A percentile compares a stretch with the other conserved stretches of the same genome.
phyloP scores from a whole-genome alignment of 805 yeast genomes.

The Candida xyloterini region DNA sequence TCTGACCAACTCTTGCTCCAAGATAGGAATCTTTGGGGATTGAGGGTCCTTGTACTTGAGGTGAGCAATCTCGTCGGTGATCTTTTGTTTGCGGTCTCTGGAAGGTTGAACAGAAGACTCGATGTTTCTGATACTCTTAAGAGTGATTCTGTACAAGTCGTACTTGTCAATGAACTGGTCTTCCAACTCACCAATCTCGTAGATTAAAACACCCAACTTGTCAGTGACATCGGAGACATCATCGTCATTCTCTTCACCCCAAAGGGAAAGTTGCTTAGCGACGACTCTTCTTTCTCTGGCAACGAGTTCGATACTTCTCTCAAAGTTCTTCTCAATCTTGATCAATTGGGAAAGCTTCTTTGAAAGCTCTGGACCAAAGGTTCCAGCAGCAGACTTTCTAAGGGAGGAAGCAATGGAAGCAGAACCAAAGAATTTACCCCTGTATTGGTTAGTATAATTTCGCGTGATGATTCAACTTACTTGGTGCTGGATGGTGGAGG shows the following conservation, averaged over 20 bases:
- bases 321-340: slow-evolving; percentile 93
- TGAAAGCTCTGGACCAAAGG: slow-evolving; percentile 91
- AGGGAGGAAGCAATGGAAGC: slow-evolving; percentile 64
- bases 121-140: slow-evolving; percentile 92
- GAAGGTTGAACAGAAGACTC: slow-evolving; percentile 98
- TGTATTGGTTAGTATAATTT: slow-evolving; percentile 1
- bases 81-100: slow-evolving; percentile 95
- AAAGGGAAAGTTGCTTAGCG: slow-evolving; percentile 92
- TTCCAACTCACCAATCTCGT: slow-evolving; percentile 96
- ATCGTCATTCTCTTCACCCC: slow-evolving; percentile 99
- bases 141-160: slow-evolving; percentile 95
- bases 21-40: slow-evolving; percentile 90
- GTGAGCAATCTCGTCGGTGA: slow-evolving; percentile 96
- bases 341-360: slow-evolving; percentile 88
- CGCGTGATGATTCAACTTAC: slow-evolving; percentile 15
- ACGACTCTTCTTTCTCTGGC: slow-evolving; percentile 94
- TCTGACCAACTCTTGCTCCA: slow-evolving; percentile 97
- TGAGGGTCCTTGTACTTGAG: slow-evolving; percentile 98
- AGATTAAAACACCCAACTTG: slow-evolving; percentile 91
- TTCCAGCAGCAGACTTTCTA: slow-evolving; percentile 85
- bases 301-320: slow-evolving; percentile 89
- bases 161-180: slow-evolving; percentile 98
- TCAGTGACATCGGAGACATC: slow-evolving; percentile 97
- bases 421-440: slow-evolving; percentile 67
- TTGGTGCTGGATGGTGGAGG: slow-evolving; percentile 91